Evolutionary conservation across 176 grass and related monocot species (phyloP).

Genomic region (Coix lacrymajobi): DNA sequence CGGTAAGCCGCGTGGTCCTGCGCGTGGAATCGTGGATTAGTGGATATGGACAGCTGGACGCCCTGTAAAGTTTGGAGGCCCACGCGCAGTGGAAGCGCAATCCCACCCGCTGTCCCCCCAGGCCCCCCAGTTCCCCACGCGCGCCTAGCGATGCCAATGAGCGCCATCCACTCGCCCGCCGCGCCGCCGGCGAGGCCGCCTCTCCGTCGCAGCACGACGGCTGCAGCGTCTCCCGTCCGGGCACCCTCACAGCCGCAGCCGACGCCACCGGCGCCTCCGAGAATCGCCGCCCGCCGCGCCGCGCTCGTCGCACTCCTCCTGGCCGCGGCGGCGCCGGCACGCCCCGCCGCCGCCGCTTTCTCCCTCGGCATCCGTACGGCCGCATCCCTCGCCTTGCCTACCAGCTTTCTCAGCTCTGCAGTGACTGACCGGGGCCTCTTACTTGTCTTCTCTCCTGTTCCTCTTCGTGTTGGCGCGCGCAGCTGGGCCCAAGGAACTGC

Average conservation of each 20-base stretch:
- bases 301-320: slow-evolving; percentile 37
- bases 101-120: neutral
- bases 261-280: neutral
- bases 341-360: slow-evolving; percentile 40
- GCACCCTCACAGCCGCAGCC: neutral
- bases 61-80: neutral
- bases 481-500: slow-evolving; percentile 87
- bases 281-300: slow-evolving; percentile 27
- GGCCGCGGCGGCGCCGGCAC: slow-evolving; percentile 20
- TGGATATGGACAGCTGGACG: neutral
- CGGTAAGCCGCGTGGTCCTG: too few species aligned
- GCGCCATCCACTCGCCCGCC: slow-evolving; percentile 42
- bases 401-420: too few species aligned
- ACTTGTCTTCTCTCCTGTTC: neutral
- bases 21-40: too few species aligned
- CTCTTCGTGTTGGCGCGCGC: neutral
- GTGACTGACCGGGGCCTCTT: neutral
- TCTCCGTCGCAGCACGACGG: neutral
- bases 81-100: slow-evolving; percentile 4
- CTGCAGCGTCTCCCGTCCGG: neutral
- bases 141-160: slow-evolving; percentile 24
- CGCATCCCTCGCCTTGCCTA: neutral
- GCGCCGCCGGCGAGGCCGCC: slow-evolving; percentile 7
- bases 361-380: slow-evolving; percentile 68
- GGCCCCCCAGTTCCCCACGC: too few species aligned